Evolutionary conservation across 345 rosid species (phyloP).

Genomic region (Conringia planisiliqua): DNA sequence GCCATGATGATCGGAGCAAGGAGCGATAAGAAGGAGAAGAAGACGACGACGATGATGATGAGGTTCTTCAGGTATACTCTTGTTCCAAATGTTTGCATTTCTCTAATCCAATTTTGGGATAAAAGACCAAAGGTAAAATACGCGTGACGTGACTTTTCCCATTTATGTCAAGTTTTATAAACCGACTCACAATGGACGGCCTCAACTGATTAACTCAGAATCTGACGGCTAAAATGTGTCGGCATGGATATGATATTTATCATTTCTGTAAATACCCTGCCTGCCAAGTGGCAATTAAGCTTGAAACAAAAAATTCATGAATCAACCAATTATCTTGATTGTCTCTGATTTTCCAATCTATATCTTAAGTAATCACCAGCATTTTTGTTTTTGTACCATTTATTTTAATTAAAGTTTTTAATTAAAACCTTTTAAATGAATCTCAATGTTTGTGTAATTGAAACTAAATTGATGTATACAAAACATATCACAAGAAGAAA

Average conservation of each 20-base stretch:
- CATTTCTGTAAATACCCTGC: not conserved
- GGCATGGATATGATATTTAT: not conserved
- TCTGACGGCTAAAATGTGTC: not conserved
- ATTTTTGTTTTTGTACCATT: not conserved
- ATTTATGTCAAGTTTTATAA: not conserved
- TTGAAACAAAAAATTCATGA: not conserved
- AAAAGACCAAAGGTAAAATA: not conserved
- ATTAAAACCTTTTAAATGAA: not conserved
- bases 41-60: not conserved
- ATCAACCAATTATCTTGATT: not conserved
- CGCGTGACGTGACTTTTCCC: not conserved
- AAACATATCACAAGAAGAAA: not conserved
- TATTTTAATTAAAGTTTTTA: not conserved
- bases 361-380: not conserved
- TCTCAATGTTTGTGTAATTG: not conserved
- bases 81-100: constrained; percentile 11
- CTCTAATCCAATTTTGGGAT: not conserved
- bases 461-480: not conserved
- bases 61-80: not conserved
- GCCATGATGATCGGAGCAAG: constrained; percentile 42
- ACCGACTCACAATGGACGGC: constrained; percentile 15
- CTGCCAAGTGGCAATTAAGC: not conserved
- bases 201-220: not conserved
- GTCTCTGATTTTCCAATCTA: too few relatives aligned
- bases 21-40: not conserved